Conservation (phyloP, 2,329 filamentous ascomycete genomes). For the Ophiostoma ips region DNA sequence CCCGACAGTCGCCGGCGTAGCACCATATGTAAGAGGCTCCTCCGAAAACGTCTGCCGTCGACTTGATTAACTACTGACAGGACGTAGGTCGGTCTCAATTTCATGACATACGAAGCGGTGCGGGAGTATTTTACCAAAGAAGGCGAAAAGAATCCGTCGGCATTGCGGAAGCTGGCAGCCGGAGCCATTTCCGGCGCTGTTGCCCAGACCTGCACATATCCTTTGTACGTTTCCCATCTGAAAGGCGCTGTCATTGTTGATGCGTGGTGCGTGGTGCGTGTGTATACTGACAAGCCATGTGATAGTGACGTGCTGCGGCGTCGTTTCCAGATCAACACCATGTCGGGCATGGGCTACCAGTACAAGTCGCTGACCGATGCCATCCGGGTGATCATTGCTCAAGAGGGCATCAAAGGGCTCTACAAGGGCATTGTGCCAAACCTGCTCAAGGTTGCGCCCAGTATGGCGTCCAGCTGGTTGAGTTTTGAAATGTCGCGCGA, state of each 20-base stretch:
- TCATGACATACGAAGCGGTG: slow-evolving; percentile 93
- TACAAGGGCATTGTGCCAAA: slow-evolving; percentile 97
- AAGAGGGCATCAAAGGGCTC: slow-evolving; percentile 73
- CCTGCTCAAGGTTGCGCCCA: slow-evolving; percentile 89
- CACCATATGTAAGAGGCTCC: slow-evolving; percentile 55
- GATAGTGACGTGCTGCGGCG: slow-evolving; percentile 75
- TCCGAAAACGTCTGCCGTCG: neutral
- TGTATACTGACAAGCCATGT: slow-evolving; percentile 15
- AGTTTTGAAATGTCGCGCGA: slow-evolving; percentile 92
- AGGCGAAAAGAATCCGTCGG: slow-evolving; percentile 69
- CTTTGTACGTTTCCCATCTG: slow-evolving; percentile 53
- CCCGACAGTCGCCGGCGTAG: slow-evolving; percentile 87
- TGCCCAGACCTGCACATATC: slow-evolving; percentile 95
- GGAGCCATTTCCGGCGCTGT: slow-evolving; percentile 93
- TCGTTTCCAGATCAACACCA: slow-evolving; percentile 96
- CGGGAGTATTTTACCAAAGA: slow-evolving; percentile 74
- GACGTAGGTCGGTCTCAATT: slow-evolving; percentile 75
- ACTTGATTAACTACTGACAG: neutral
- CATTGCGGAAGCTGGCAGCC: slow-evolving; percentile 69
- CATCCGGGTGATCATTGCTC: slow-evolving; percentile 61
- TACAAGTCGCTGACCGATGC: slow-evolving; percentile 83
- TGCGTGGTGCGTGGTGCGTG: too few species aligned
- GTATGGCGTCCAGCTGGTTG: slow-evolving; percentile 97
- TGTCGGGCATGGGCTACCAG: slow-evolving; percentile 95
- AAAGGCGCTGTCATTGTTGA: neutral